These are phyloP conservation scores for Podaxis sp. DNA, from an alignment of 768 basidiomycete species.

Conservation along the genomic window DNA sequence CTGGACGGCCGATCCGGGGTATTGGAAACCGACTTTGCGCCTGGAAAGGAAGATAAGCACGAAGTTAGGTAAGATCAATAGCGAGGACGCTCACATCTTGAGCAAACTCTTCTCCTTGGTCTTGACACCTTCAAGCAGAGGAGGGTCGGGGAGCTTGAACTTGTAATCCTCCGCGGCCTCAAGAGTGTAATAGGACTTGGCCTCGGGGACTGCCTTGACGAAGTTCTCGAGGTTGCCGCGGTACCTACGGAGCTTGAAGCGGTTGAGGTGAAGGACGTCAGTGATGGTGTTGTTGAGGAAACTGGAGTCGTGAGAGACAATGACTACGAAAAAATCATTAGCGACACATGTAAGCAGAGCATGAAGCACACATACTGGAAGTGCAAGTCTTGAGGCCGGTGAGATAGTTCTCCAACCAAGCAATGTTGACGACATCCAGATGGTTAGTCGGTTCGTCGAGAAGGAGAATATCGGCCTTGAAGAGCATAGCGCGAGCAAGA, in stretches of 20 bases:
- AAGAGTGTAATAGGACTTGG: conserved; percentile 96
- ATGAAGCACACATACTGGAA: conserved; percentile 55
- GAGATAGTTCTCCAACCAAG: conserved; percentile 96
- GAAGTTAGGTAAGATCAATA: not conserved
- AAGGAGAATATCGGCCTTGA: conserved; percentile 95
- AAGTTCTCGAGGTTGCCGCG: conserved; percentile 94
- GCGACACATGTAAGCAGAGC: not conserved
- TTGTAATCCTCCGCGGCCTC: conserved; percentile 95
- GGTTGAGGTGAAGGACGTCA: conserved; percentile 95
- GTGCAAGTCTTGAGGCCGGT: conserved; percentile 85
- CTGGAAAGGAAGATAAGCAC: conserved; percentile 17
- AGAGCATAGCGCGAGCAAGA: conserved; percentile 93
- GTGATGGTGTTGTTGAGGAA: conserved; percentile 99
- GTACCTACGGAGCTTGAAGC: conserved; percentile 96
- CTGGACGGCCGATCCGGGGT: conserved; percentile 80
- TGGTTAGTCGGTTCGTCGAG: conserved; percentile 98
- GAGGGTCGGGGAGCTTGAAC: conserved; percentile 97
- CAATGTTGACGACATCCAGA: conserved; percentile 95
- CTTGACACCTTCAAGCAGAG: conserved; percentile 98
- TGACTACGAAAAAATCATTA: conserved; percentile 47
- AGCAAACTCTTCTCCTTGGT: conserved; percentile 97
- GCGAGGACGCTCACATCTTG: conserved; percentile 63
- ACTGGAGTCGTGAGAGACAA: conserved; percentile 95
- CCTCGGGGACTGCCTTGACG: conserved; percentile 92
- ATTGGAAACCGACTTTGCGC: conserved; percentile 96